Evolutionary conservation across 202 grass and related monocot species (phyloP).

Genomic region (Musa balbisiana): DNA sequence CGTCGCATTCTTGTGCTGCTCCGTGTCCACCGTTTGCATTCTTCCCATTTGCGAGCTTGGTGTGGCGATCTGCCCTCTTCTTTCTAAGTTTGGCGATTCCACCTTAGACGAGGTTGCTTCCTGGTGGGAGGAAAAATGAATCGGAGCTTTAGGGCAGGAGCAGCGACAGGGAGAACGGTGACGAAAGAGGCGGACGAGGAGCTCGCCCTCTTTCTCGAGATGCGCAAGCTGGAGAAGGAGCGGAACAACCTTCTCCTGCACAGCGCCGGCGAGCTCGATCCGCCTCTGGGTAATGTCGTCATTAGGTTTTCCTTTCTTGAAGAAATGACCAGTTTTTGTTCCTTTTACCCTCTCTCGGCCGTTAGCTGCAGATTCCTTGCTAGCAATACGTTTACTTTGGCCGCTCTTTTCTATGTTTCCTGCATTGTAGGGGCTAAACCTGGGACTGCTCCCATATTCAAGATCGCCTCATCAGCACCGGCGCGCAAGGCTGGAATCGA

Average conservation of each 20-base stretch:
- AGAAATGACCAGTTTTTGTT: neutral
- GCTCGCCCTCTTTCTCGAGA: slow-evolving; percentile 97
- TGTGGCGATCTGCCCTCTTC: too few species aligned
- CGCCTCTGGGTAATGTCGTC: slow-evolving; percentile 18
- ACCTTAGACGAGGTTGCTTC: too few species aligned
- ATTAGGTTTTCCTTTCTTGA: neutral
- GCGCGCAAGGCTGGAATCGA: slow-evolving; percentile 54
- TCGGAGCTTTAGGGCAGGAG: neutral
- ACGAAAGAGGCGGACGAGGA: slow-evolving; percentile 96
- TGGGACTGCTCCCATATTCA: slow-evolving; percentile 39
- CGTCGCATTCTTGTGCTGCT: too few species aligned
- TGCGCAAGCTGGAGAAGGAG: slow-evolving; percentile 80
- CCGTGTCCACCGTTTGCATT: too few species aligned
- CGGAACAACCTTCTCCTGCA: slow-evolving; percentile 15
- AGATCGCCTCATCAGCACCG: slow-evolving; percentile 26
- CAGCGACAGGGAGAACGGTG: slow-evolving; percentile 9
- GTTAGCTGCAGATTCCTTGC: neutral
- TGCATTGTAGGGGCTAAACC: slow-evolving; percentile 46
- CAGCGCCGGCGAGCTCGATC: slow-evolving; percentile 21
- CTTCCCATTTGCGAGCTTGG: too few species aligned
- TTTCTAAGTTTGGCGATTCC: too few species aligned
- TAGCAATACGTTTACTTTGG: neutral
- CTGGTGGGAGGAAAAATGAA: neutral
- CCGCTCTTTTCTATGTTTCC: neutral
- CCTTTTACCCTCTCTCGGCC: neutral